Evolutionary conservation across 495 filamentous ascomycete species (phyloP), one percentile per base, ranked within the genome.

Genomic region (Lentithecium fluviatile): DNA sequence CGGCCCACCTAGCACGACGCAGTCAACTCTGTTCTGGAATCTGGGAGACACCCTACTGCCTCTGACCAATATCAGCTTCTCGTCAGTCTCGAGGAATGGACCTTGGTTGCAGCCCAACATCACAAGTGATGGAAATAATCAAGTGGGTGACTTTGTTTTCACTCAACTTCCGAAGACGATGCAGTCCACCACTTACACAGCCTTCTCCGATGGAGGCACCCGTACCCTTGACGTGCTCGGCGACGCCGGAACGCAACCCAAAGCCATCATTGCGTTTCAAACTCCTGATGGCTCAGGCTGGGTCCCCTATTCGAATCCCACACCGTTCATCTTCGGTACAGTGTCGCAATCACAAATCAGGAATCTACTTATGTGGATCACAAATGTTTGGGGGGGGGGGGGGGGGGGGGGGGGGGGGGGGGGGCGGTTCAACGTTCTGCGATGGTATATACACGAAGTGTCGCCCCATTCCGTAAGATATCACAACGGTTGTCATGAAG

Each of bases 211-310:
- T 32, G 29, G 3, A 32, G 29, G 10, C n/a, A 32, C 10, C 29
- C 4, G 3, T 32, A 32, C 78, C 40, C 73, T 75, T 17, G 63
- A 63, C 1, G 45, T 29, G 0, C 60, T 69, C n/a, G 78, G 76
- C 17, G 66, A 67, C 6, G 66, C 74, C 25, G 76, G 75, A 0
- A 69, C 73, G 4, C 62, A 72, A 26, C 75, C 79, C 29, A 69
- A 75, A 21, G 75, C 78, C 11, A 60, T 76, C 8, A 52, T 81
- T 4, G 77, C 79, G 37, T 79, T 82, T 58, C 70, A 79, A 57
- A 78, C 72, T 0, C 36, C 67, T 6, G 77, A 80, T 55, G 76
- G 74, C 1, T 65, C 52, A 12, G 76, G 74, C 24, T 81, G 79
- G 79, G 66, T 76, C n/a, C 40, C 70, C 24, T 79, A 77, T 56